Conservation (phyloP, 106 monocot species). For the Dioscorea zingiberensis region DNA sequence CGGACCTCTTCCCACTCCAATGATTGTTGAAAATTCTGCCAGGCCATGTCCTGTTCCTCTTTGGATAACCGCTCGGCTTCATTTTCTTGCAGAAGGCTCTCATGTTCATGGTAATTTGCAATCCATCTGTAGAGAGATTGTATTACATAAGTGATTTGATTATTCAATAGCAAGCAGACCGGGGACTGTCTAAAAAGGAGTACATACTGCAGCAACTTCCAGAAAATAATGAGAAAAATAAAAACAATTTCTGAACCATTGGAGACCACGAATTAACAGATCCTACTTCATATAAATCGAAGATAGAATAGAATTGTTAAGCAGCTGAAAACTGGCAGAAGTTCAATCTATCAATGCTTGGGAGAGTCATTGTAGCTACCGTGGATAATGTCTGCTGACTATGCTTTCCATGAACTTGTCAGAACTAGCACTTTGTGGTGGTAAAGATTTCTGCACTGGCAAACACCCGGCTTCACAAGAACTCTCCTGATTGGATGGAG, state of each 20-base stretch:
- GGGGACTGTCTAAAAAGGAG: too few relatives aligned
- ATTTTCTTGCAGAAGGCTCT: conserved; percentile 89
- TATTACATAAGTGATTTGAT: too few relatives aligned
- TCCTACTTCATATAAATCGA: too few relatives aligned
- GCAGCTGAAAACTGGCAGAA: too few relatives aligned
- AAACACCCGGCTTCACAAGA: conserved; percentile 11
- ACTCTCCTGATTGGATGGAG: conserved; percentile 12
- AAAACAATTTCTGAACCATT: too few relatives aligned
- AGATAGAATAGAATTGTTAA: too few relatives aligned
- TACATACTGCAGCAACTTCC: too few relatives aligned
- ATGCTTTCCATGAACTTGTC: conserved; percentile 76
- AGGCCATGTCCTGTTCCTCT: conserved; percentile 95
- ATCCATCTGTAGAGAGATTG: conserved; percentile 62
- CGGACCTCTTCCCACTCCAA: conserved; percentile 69
- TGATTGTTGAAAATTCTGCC: conserved; percentile 45
- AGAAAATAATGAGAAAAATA: too few relatives aligned
- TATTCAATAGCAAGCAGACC: too few relatives aligned
- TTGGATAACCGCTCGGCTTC: conserved; percentile 86
- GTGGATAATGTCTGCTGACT: conserved; percentile 47
- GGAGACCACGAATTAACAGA: too few relatives aligned
- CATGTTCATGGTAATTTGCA: conserved; percentile 90
- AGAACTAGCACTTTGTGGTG: conserved; percentile 12
- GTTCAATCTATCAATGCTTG: too few relatives aligned
- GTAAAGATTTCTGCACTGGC: conserved; percentile 11
- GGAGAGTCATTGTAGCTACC: conserved; percentile 23